phyloP scores from a whole-genome alignment of 176 grass and related monocot genomes.

The Paspalum notatum region DNA sequence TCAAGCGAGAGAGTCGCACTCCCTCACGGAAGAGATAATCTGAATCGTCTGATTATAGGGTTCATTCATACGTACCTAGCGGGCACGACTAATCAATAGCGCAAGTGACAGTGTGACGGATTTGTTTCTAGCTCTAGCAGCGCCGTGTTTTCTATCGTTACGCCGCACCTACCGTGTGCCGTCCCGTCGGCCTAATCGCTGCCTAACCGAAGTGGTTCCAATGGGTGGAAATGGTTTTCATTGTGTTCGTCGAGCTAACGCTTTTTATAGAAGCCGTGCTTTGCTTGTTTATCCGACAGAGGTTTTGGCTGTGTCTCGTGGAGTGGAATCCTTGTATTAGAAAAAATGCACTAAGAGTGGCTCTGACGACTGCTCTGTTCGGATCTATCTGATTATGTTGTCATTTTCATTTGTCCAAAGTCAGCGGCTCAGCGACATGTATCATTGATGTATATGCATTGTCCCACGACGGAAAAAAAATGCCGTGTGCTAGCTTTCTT shows the following conservation, averaged over 20 bases:
- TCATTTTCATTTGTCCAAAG: too few species aligned
- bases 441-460: too few species aligned
- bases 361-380: too few species aligned
- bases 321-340: background rate
- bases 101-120: background rate
- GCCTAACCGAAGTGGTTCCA: background rate
- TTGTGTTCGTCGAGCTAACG: background rate
- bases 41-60: background rate
- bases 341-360: too few species aligned
- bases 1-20: too few species aligned
- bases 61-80: background rate
- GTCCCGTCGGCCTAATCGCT: background rate
- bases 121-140: background rate
- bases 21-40: background rate
- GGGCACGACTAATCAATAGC: background rate
- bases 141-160: constrained; percentile 31
- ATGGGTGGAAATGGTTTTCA: background rate
- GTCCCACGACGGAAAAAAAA: too few species aligned
- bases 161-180: background rate
- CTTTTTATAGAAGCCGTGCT: background rate
- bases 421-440: too few species aligned
- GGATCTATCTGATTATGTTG: too few species aligned
- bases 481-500: too few species aligned
- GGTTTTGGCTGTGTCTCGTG: background rate
- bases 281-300: background rate